phyloP scores from a whole-genome alignment of 2,329 filamentous ascomycete genomes.

The Aspergillus melleus region DNA sequence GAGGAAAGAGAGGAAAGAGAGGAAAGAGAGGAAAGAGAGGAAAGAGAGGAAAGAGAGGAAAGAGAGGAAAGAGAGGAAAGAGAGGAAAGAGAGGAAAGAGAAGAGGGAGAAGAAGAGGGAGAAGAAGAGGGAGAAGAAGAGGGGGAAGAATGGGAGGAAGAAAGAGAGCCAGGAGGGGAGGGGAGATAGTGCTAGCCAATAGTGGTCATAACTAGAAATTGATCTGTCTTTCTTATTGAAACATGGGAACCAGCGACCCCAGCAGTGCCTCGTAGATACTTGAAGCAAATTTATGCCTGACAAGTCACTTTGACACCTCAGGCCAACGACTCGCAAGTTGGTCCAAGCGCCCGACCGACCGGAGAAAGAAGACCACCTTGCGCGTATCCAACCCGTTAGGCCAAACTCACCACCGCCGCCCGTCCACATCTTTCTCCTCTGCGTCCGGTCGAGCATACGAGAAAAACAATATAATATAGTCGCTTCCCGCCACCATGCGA shows the following conservation, averaged over 20 bases:
- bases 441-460: background rate
- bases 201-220: too few relatives aligned
- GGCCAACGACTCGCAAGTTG: slow-evolving; percentile 14
- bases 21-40: background rate
- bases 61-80: background rate
- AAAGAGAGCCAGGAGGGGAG: background rate
- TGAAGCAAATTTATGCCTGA: background rate
- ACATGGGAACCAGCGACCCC: too few relatives aligned
- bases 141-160: background rate
- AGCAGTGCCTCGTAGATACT: too few relatives aligned
- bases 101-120: background rate
- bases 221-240: too few relatives aligned
- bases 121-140: background rate
- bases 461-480: background rate
- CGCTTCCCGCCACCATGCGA: slow-evolving; percentile 35
- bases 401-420: slow-evolving; percentile 12
- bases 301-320: background rate
- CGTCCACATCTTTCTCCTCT: slow-evolving; percentile 2
- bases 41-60: too few relatives aligned
- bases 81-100: too few relatives aligned
- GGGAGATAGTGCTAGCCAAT: too few relatives aligned
- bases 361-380: slow-evolving; percentile 33
- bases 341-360: slow-evolving; percentile 34
- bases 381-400: slow-evolving; percentile 22
- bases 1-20: background rate